Percentiles rank a stretch among this genome's conserved stretches.
Evolutionary conservation across 139 green algal genomes (phyloP).

Genomic region (Chlamydomonas sphaeroides): DNA sequence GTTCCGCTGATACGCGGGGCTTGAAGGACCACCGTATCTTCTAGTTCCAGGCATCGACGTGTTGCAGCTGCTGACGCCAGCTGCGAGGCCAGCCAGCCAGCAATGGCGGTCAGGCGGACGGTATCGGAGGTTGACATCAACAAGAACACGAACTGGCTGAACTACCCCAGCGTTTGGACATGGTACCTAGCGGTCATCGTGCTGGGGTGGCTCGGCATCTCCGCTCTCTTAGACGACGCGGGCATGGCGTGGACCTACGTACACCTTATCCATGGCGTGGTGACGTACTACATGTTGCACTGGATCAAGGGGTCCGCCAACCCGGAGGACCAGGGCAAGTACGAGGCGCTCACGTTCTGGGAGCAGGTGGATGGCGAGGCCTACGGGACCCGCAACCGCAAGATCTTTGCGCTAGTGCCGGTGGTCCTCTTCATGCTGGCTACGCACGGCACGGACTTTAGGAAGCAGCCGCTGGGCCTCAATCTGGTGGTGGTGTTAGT

Average conservation of each 20-base stretch:
- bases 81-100: too few species aligned
- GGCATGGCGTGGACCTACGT: constrained; percentile 91
- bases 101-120: constrained; percentile 23
- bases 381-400: constrained; percentile 84
- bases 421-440: constrained; percentile 88
- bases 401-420: constrained; percentile 89
- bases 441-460: constrained; percentile 86
- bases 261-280: constrained; percentile 82
- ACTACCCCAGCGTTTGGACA: constrained; percentile 72
- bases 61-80: too few species aligned
- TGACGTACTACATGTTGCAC: constrained; percentile 91
- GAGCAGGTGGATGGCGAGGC: constrained; percentile 77
- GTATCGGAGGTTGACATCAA: constrained; percentile 67
- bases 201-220: constrained; percentile 77
- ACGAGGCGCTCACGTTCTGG: constrained; percentile 91
- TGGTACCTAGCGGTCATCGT: constrained; percentile 82
- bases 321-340: constrained; percentile 83
- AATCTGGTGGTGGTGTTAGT: constrained; percentile 87
- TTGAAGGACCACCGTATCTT: too few species aligned
- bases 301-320: constrained; percentile 88
- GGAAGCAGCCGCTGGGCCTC: constrained; percentile 83
- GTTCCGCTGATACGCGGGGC: too few species aligned
- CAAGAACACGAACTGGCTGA: constrained; percentile 85
- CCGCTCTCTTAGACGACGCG: constrained; percentile 72
- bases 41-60: background rate